Evolutionary conservation across 2,329 filamentous ascomycete species (phyloP).

Genomic region (Huntiella abstrusa): DNA sequence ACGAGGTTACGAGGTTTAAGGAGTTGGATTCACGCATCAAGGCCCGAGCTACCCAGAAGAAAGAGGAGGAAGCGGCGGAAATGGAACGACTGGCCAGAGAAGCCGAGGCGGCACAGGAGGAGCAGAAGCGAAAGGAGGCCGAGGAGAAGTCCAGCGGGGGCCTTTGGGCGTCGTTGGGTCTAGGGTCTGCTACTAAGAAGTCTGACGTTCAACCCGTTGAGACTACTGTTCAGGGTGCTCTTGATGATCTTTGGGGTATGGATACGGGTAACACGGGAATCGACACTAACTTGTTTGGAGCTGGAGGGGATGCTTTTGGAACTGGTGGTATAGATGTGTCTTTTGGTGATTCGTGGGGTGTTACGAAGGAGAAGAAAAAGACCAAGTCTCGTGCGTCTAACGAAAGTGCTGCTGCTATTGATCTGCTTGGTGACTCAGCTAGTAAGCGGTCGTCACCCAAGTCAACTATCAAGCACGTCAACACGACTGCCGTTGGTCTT

Average conservation of each 20-base stretch:
- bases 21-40: conserved; percentile 19
- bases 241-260: conserved; percentile 5
- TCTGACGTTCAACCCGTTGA: neutral
- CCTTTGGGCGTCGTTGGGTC: conserved; percentile 2
- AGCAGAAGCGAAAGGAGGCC: conserved; percentile 17
- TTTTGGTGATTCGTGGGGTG: conserved; percentile 9
- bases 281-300: neutral
- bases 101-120: conserved; percentile 14
- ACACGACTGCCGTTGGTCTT: neutral
- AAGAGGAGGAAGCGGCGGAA: conserved; percentile 8
- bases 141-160: conserved; percentile 16
- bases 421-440: neutral
- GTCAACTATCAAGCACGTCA: neutral
- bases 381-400: neutral
- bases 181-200: conserved; percentile 2
- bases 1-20: conserved; percentile 26
- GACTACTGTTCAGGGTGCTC: conserved; percentile 1
- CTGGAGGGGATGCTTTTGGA: neutral
- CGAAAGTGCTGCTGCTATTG: neutral
- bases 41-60: conserved; percentile 14
- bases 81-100: conserved; percentile 3
- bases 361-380: conserved; percentile 4
- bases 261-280: neutral
- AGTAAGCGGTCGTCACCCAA: neutral
- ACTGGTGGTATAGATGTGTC: neutral